Evolutionary conservation across 306 rosid species (phyloP).

Genomic region (Crotalaria pallida): DNA sequence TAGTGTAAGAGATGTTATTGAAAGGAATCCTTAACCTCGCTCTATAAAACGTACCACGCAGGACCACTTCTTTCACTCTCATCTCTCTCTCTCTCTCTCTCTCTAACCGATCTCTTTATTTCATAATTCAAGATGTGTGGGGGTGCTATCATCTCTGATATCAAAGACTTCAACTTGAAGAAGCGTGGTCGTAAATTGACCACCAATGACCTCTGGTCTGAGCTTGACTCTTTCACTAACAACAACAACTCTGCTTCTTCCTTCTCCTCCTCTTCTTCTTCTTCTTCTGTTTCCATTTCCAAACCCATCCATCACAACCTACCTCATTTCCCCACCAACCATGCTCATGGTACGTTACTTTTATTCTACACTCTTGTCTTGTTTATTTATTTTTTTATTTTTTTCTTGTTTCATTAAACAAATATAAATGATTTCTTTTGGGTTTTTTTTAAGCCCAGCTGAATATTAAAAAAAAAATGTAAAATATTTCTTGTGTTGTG

Average conservation of each 20-base stretch:
- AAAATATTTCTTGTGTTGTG: too few relatives aligned
- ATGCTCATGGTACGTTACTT: slow-evolving; percentile 1
- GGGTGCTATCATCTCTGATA: slow-evolving; percentile 65
- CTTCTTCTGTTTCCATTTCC: neutral
- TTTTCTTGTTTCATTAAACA: too few relatives aligned
- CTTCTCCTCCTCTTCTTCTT: too few relatives aligned
- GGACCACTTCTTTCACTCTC: neutral
- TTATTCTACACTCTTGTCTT: neutral
- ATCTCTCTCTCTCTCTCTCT: neutral
- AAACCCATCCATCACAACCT: neutral
- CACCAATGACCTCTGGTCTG: slow-evolving; percentile 37
- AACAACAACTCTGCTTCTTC: slow-evolving; percentile 36
- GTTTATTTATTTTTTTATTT: neutral
- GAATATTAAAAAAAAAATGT: too few relatives aligned
- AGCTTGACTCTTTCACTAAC: slow-evolving; percentile 40
- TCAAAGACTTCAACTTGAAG: slow-evolving; percentile 6
- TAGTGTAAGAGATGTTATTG: neutral
- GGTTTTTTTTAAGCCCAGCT: too few relatives aligned
- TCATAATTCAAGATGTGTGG: slow-evolving; percentile 83
- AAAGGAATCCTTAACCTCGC: too few relatives aligned
- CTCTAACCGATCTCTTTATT: too few relatives aligned
- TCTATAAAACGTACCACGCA: neutral
- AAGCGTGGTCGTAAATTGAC: slow-evolving; percentile 32
- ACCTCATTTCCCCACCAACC: neutral
- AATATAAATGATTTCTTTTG: too few relatives aligned